Percentiles rank a stretch among this genome's conserved stretches.
Conservation (phyloP, 1,284 basidiomycete species). For the Ceraceosorus guamensis region DNA sequence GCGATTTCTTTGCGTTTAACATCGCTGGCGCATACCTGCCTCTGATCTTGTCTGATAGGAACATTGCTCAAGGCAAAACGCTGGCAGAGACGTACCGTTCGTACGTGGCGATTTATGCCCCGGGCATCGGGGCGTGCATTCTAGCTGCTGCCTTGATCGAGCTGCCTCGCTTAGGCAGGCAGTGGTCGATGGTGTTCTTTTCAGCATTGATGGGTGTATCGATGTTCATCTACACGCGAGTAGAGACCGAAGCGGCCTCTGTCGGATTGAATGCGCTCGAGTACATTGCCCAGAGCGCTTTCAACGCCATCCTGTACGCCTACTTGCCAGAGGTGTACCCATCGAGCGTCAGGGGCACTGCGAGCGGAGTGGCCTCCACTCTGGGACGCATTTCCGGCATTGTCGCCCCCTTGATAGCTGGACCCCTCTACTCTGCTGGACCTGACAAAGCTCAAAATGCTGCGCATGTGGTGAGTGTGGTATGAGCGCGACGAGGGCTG, state of each 20-base stretch:
- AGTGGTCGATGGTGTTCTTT: constrained; percentile 50
- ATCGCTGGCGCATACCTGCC: constrained; percentile 50
- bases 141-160: constrained; percentile 45
- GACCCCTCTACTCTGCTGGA: constrained; percentile 59
- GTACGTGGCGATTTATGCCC: constrained; percentile 40
- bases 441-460: constrained; percentile 19
- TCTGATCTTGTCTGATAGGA: constrained; percentile 47
- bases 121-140: constrained; percentile 47
- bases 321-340: constrained; percentile 51
- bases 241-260: constrained; percentile 22
- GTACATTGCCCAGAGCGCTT: constrained; percentile 49
- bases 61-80: constrained; percentile 39
- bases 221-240: constrained; percentile 50
- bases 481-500: background rate
- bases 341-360: constrained; percentile 49
- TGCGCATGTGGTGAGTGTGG: background rate
- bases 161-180: constrained; percentile 48
- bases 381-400: constrained; percentile 48
- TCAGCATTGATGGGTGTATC: constrained; percentile 49
- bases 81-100: constrained; percentile 50
- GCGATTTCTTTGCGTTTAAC: constrained; percentile 47
- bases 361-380: constrained; percentile 47
- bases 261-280: constrained; percentile 34
- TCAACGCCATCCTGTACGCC: constrained; percentile 51
- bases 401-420: constrained; percentile 48